Evolutionary conservation across 768 basidiomycete genomes (phyloP).

Genomic region (Collybia sordida): DNA sequence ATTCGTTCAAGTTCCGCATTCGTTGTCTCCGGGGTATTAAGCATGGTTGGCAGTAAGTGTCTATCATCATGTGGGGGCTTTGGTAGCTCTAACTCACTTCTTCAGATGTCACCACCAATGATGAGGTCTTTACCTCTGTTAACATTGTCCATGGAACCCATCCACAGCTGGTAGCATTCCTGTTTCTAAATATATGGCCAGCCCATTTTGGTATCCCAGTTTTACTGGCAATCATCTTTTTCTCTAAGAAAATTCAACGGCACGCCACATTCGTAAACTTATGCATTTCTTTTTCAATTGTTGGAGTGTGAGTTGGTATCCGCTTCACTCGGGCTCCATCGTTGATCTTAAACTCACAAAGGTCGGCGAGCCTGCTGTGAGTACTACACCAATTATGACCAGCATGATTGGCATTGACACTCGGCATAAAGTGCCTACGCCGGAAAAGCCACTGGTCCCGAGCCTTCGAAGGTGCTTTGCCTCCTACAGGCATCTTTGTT

Average conservation of each 20-base stretch:
- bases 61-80: not conserved
- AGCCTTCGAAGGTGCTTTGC: conserved; percentile 43
- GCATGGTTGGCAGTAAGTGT: not conserved
- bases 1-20: not conserved
- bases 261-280: conserved; percentile 49
- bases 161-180: conserved; percentile 36
- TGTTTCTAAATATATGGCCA: conserved; percentile 49
- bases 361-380: conserved; percentile 41
- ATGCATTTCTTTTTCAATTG: conserved; percentile 42
- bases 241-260: conserved; percentile 40
- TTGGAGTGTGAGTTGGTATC: conserved; percentile 36
- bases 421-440: conserved; percentile 35
- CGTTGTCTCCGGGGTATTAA: not conserved
- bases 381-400: conserved; percentile 2
- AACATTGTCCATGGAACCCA: conserved; percentile 45
- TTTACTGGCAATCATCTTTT: conserved; percentile 35
- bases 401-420: not conserved
- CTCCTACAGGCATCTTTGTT: conserved; percentile 46
- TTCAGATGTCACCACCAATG: not conserved
- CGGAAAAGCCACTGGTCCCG: conserved; percentile 39
- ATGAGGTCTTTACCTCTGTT: conserved; percentile 13
- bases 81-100: not conserved
- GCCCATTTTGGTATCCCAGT: conserved; percentile 49
- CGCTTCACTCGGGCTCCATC: not conserved
- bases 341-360: conserved; percentile 11